Percentiles rank a stretch among this genome's conserved stretches.
Conservation (phyloP, 2,329 filamentous ascomycete genomes). For the Endothia cerciana region DNA sequence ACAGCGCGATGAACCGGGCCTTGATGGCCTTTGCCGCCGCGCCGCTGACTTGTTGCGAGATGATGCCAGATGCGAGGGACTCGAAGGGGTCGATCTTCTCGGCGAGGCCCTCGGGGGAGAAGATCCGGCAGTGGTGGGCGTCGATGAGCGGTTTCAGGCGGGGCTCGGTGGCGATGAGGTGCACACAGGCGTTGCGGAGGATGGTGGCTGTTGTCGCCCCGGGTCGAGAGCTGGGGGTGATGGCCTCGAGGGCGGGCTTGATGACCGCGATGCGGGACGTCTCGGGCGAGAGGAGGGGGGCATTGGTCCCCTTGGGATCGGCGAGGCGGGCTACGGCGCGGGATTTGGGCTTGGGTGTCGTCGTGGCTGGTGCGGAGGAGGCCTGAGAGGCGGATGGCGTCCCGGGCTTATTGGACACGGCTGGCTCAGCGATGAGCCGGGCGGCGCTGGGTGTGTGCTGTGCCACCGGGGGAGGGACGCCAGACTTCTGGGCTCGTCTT, state of each 20-base stretch:
- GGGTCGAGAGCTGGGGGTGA: constrained; percentile 34
- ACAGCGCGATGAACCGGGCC: constrained; percentile 78
- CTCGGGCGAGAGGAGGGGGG: constrained; percentile 71
- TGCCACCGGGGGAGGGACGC: constrained; percentile 39
- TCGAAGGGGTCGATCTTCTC: constrained; percentile 89
- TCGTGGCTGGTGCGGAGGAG: constrained; percentile 12
- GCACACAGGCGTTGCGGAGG: constrained; percentile 73
- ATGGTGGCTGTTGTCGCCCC: constrained; percentile 70
- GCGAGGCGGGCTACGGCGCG: constrained; percentile 59
- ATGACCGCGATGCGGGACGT: constrained; percentile 58
- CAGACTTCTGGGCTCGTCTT: constrained; percentile 33
- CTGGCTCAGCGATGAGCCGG: constrained; percentile 44
- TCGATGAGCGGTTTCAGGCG: constrained; percentile 74
- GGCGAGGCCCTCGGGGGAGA: constrained; percentile 79
- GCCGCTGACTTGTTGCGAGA: constrained; percentile 94
- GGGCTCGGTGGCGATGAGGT: constrained; percentile 74
- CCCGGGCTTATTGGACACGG: constrained; percentile 2
- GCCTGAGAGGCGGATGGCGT: constrained; percentile 25
- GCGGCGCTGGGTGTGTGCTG: constrained; percentile 53
- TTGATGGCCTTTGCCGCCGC: constrained; percentile 90
- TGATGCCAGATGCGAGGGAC: constrained; percentile 82
- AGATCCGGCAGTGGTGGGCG: constrained; percentile 75
- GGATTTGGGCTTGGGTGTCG: constrained; percentile 43
- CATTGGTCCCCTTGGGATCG: constrained; percentile 68
- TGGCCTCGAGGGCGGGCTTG: constrained; percentile 31